Evolutionary conservation across 1,284 basidiomycete genomes (phyloP), one percentile per base, ranked within the genome.

Genomic region (Phellinidium pouzarii): DNA sequence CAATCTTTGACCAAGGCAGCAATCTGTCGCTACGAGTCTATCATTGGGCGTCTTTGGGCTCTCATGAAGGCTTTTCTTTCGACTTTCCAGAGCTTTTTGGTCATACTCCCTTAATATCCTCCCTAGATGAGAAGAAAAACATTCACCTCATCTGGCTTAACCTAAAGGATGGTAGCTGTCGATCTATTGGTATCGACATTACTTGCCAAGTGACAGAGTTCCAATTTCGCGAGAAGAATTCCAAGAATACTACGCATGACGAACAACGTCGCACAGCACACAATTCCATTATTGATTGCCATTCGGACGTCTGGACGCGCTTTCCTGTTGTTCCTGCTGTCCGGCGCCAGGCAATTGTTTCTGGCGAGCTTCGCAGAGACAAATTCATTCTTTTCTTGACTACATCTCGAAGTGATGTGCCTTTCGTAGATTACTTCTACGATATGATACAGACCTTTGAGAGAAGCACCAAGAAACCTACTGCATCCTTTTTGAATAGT

Each of bases 261-360:
- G 57, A 58, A 4, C 56, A 55, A 6, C 47, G 34, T 19, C 56
- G 38, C 1, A 71, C 73, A 0, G 55, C 59, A 1, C 72, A 79
- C 57, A 82, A 82, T 49, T 73, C 67, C 44, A 64, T 83, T 6
- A 63, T 83, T 5, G 77, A 81, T 53, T 80, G 78, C 49, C 74
- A 80, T 52, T 60, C 70, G 0, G 80, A 83, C n/a, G 74, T 81
- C 41, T 83, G 80, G 80, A 77, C 73, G 2, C 75, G 79, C 2
- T 83, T 79, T 59, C 80, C 82, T 0, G 79, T 83, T 7, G 59
- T 78, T 0, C 69, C 80, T 1, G 78, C 79, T 0, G 71, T 84
- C 27, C 70, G 70, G 38, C 69, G 77, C 3, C 67, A 73, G 34
- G 75, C 73, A 0, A 71, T 76, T 17, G 65, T 71, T 0, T 68